Conservation (phyloP, 441 rosid genomes). For the Kokia cookei region DNA sequence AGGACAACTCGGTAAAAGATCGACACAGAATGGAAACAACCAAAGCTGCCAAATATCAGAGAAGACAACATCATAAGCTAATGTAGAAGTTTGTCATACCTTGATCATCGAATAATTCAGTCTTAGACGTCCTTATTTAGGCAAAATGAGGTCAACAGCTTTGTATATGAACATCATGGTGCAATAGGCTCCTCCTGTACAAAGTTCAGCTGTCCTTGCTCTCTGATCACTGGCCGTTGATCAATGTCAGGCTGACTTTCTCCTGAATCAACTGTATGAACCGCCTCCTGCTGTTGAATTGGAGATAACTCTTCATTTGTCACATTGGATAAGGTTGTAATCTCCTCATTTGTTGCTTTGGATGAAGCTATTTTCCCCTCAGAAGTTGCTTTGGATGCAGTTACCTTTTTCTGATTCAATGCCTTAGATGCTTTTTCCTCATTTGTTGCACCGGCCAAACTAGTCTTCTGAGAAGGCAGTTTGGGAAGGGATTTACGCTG, state of each 20-base stretch:
- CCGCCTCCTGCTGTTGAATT: constrained; percentile 19
- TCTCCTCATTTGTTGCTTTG: constrained; percentile 3
- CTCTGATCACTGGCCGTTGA: not conserved
- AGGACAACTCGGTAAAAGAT: constrained; percentile 18
- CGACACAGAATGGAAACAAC: constrained; percentile 26
- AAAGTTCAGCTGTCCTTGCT: constrained; percentile 18
- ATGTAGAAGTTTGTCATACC: constrained; percentile 30
- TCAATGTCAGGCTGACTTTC: constrained; percentile 11
- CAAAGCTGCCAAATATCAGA: constrained; percentile 31
- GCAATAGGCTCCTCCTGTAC: constrained; percentile 15
- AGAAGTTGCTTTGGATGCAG: not conserved
- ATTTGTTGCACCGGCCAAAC: constrained; percentile 27
- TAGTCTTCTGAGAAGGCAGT: constrained; percentile 81
- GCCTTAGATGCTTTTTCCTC: constrained; percentile 28
- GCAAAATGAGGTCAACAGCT: constrained; percentile 21
- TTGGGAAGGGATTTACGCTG: constrained; percentile 78
- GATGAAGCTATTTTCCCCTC: constrained; percentile 11
- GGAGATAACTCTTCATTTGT: constrained; percentile 28
- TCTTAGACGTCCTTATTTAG: constrained; percentile 28
- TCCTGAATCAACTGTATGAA: constrained; percentile 17
- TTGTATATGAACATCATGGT: constrained; percentile 14
- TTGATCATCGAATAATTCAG: constrained; percentile 24
- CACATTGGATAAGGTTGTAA: not conserved
- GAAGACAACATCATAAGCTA: constrained; percentile 33
- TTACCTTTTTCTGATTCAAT: constrained; percentile 30